Evolutionary conservation across 768 basidiomycete species (phyloP).

Genomic region (Pulveroboletus sp.): DNA sequence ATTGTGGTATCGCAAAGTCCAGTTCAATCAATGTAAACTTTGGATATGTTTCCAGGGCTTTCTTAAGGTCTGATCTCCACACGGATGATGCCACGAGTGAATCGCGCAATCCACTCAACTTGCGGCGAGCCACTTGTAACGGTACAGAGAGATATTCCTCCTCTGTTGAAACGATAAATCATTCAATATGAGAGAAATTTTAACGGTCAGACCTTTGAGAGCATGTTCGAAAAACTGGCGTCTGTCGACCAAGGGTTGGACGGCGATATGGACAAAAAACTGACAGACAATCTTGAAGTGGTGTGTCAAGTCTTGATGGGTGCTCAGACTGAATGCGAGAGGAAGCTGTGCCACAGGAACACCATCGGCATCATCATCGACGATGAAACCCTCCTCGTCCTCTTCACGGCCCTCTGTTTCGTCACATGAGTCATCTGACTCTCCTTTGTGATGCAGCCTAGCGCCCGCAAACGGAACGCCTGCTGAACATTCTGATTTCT

Average conservation of each 20-base stretch:
- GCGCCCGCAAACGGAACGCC: constrained; percentile 44
- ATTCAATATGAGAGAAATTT: not conserved
- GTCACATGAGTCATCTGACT: constrained; percentile 35
- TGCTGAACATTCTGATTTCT: constrained; percentile 24
- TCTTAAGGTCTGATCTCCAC: constrained; percentile 71
- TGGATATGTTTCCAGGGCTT: constrained; percentile 61
- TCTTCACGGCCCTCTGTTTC: constrained; percentile 23
- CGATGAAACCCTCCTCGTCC: constrained; percentile 43
- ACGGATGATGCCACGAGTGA: constrained; percentile 80
- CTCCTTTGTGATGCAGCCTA: constrained; percentile 34
- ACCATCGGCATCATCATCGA: constrained; percentile 55
- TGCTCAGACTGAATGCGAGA: constrained; percentile 73
- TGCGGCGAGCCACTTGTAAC: constrained; percentile 61
- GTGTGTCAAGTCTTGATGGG: constrained; percentile 67
- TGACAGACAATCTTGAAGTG: constrained; percentile 90
- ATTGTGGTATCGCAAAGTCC: constrained; percentile 54
- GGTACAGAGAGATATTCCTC: constrained; percentile 74
- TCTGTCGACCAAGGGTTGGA: constrained; percentile 49
- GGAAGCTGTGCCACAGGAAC: constrained; percentile 49
- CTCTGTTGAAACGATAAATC: constrained; percentile 27
- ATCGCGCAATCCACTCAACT: constrained; percentile 64
- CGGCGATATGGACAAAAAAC: constrained; percentile 78
- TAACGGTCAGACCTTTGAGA: constrained; percentile 37
- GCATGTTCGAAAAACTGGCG: constrained; percentile 52
- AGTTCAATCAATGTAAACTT: constrained; percentile 50